phyloP scores from a whole-genome alignment of 139 green algal genomes.

The Bryopsis sp. region DNA sequence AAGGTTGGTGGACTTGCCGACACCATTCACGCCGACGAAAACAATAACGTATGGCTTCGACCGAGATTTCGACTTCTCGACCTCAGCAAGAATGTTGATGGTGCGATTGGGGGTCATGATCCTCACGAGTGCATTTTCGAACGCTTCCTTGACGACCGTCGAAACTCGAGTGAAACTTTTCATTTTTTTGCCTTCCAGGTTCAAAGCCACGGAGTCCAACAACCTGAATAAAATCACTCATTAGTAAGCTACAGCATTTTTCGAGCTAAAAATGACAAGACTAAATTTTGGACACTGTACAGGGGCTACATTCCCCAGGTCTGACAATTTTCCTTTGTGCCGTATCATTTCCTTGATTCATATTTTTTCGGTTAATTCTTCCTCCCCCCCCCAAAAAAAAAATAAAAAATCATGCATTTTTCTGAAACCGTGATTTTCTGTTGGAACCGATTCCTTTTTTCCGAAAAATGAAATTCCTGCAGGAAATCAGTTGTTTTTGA shows the following conservation, averaged over 20 bases:
- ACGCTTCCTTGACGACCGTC: conserved; percentile 61
- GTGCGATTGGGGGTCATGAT: conserved; percentile 64
- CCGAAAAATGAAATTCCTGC: too few relatives aligned
- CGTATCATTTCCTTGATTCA: too few relatives aligned
- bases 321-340: too few relatives aligned
- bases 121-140: conserved; percentile 69
- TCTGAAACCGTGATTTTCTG: too few relatives aligned
- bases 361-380: too few relatives aligned
- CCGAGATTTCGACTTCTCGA: conserved; percentile 31
- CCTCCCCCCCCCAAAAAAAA: too few relatives aligned
- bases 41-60: conserved; percentile 89
- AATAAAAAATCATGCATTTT: too few relatives aligned
- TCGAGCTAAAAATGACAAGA: not conserved
- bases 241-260: conserved; percentile 8
- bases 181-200: conserved; percentile 79
- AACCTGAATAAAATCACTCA: conserved; percentile 16
- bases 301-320: too few relatives aligned
- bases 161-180: conserved; percentile 75
- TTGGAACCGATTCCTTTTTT: too few relatives aligned
- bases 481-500: too few relatives aligned
- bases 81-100: conserved; percentile 70
- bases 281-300: too few relatives aligned
- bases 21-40: conserved; percentile 98
- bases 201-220: conserved; percentile 42
- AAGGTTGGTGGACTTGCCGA: conserved; percentile 98